Conservation (phyloP, 257 asterid species). For the Buddleja alternifolia region DNA sequence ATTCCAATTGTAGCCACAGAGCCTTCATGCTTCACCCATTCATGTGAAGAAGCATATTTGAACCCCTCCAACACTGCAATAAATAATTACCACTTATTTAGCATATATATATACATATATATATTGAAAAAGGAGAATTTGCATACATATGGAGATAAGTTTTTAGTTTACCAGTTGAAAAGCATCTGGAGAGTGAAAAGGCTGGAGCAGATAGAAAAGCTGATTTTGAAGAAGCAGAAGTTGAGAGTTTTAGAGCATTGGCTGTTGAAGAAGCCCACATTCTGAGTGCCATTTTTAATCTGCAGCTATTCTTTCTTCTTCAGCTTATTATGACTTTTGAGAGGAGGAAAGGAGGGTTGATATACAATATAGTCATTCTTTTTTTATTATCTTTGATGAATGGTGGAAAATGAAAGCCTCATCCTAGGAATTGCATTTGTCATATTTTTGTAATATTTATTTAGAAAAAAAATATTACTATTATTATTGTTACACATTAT, state of each 20-base stretch:
- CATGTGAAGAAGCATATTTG: conserved; percentile 80
- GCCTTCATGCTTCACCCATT: conserved; percentile 96
- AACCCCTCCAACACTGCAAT: conserved; percentile 74
- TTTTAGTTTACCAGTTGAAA: conserved; percentile 58
- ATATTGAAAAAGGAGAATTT: neutral
- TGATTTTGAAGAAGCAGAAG: conserved; percentile 45
- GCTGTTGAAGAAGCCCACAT: conserved; percentile 99
- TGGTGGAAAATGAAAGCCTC: conserved; percentile 82
- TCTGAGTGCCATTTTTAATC: conserved; percentile 67
- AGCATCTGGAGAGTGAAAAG: conserved; percentile 73
- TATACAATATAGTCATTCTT: neutral
- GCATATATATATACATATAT: too few relatives aligned
- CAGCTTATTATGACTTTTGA: neutral
- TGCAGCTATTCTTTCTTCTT: conserved; percentile 12
- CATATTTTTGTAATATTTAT: too few relatives aligned
- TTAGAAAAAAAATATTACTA: too few relatives aligned
- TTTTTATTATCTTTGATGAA: conserved; percentile 58
- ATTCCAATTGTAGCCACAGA: conserved; percentile 81
- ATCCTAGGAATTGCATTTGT: conserved; percentile 38
- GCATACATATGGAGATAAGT: too few relatives aligned
- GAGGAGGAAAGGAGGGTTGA: conserved; percentile 9
- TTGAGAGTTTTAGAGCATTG: conserved; percentile 74
- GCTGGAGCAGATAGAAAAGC: conserved; percentile 46
- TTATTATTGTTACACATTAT: neutral
- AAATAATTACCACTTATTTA: too few relatives aligned